Base-by-base conservation (phyloP, 2,329 filamentous ascomycete species). In the Colletotrichum endophyticum region DNA sequence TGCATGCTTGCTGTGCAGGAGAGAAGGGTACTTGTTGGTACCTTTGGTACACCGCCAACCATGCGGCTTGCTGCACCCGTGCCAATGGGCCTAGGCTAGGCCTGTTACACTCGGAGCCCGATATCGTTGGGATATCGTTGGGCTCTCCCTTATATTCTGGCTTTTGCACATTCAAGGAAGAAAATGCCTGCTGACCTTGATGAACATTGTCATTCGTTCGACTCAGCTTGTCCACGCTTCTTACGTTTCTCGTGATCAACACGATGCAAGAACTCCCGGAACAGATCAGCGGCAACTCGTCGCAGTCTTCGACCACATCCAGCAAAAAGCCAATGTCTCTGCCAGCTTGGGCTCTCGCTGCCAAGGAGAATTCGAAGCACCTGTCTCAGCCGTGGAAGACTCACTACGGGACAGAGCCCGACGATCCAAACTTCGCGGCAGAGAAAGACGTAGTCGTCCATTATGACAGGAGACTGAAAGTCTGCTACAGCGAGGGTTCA, bases 351-450 rank as follows among this genome's bases (percentile, higher is more conserved):
- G 59, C 59, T n/a, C 0, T 25, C n/a, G 59, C 59, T 34, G 59
- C 59, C 59, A 62, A 0, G 1, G 27, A 19, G 32, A 62, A 0
- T 0, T 32, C 59, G 15, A 32, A 62, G 16, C 27, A 36, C 30
- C 5, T 62, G 6, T 32, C 59, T 11, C 59, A 62, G 59, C 59
- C 59, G 19, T 62, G 59, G 59, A 62, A 62, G 16, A 22, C 16
- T 19, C 59, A 25, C 32, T 62, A 62, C 30, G 59, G 59, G 16
- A 11, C 16, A 19, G 59, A 62, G 16, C 28, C 59, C n/a, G 59
- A 62, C 30, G 59, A 62, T 0, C 0, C 59, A 0, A 62, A 62
- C 0, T 62, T 62, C 0, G 59, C 59, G 0, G 59, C 59, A 0
- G 59, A 62, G 28, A 62, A 16, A 8, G 59, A 62, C 7, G 0